Base-by-base conservation (phyloP, 2,329 filamentous ascomycete genomes). In the Zalaria sp. region DNA sequence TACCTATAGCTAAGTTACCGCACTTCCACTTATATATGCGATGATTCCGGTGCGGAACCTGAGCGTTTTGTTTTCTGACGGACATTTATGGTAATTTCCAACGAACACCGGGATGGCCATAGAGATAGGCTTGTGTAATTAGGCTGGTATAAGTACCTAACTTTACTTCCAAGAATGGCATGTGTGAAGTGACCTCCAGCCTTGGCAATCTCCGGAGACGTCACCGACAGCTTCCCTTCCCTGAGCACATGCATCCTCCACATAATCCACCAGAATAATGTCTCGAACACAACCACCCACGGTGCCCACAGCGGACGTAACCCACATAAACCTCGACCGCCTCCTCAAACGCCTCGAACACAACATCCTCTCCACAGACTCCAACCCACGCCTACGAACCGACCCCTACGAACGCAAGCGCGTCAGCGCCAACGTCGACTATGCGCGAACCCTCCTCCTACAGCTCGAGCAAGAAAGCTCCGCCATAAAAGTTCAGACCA, bases 391-490 rank as follows among this genome's bases (percentile, higher is more conserved):
- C 38, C 61, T 83, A 37, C 67, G 73, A 42, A 65, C 66, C 27
- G 83, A 74, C 49, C 75, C 74, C 53, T 80, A 77, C 53, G 81
- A 85, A 62, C 71, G 83, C 45, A 69, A 71, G 47, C 75, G 73
- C 52, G 67, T 71, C 27, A 63, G 63, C 49, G 68, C 70, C 48
- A 88, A 86, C 53, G 66, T 89, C 46, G 74, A 82, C 49, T 76
- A 83, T 56, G 83, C 83, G 18, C 75, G 78, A 34, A 71, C 69
- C 0, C 69, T 83, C 27, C 73, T 88, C 43, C 72, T 80, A 18
- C 77, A 72, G 45, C 71, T 86, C 35, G 83, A 87, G 57, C 81
- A 84, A 51, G 75, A 82, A 50, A 71, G 76, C 4, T 60, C 74
- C 9, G 65, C 61, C n/a, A 62, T 78, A 47, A 79, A 79, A 55